Evolutionary conservation across 768 basidiomycete genomes (phyloP), one percentile per base, ranked within the genome.

Genomic region (Pleurotus eryngii): DNA sequence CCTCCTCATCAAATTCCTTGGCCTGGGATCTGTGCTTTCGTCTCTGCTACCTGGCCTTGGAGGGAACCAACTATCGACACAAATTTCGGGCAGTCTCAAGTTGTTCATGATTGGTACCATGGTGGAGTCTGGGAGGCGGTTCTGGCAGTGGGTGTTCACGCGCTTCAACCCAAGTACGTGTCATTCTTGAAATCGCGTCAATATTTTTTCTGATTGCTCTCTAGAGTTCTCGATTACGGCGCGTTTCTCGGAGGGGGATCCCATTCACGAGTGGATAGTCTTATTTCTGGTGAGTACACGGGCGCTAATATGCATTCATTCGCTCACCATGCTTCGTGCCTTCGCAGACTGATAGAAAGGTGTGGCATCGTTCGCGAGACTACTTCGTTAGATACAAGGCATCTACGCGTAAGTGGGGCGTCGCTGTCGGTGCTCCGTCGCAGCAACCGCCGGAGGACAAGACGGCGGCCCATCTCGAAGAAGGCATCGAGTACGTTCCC

Each of bases 201-300:
- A 9, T 4, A 4, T 11, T 39, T 39, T 39, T 6, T 45, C 20
- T n/a, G 2, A 14, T 12, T 11, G 4, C 37, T 17, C 22, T 9
- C 46, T 57, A 81, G 79, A 75, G 54, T 77, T 74, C 55, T 74
- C 70, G 1, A 70, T 80, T 4, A 76, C 77, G 6, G 80, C 77
- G 0, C 70, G 72, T 37, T 80, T 82, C 59, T 65, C 67, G 12
- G 69, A 77, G 59, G 75, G 77, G 5, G 79, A 81, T 56, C 78
- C 76, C 0, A 68, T 76, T 1, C 80, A 78, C 58, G 80, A 81
- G 50, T 82, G 80, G 79, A 69, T 82, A 8, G 61, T 78, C 1
- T 64, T 73, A 8, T 76, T 78, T 53, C 61, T 82, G 53, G 79
- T 79, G 48, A 50, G 70, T 9, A 9, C 7, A 35, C 30, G 30